Base-by-base conservation (phyloP, 176 grass and related monocot genomes). In the Cenchrus purpureus region DNA sequence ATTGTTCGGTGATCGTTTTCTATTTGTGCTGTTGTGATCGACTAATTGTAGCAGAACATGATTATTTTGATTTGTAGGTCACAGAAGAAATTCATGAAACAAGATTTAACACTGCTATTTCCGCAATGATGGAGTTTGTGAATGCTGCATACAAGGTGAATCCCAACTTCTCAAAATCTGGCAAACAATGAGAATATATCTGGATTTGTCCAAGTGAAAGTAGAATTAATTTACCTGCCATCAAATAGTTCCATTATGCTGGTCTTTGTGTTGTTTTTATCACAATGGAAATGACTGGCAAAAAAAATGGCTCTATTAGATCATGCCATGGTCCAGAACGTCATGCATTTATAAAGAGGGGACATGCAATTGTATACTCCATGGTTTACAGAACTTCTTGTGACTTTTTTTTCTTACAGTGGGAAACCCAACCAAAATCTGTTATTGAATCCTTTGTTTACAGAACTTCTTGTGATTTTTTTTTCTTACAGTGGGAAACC, bases 101-200 rank as follows among this genome's bases (percentile, higher is more conserved):
- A 90, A 95, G 96, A 86, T 95, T 95, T 86, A 98, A 98, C 73
- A 95, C 93, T 25, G 96, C 88, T 71, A 98, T 98, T 73, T 98
- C 96, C 71, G 87, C 89, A 42, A 98, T 98, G 96, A 98, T 98
- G 96, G 96, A 95, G 65, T 95, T 98, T 74, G 82, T 98, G 76
- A 98, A 98, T 98, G 89, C 96, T 58, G 96, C 91, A 19, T 98
- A 98, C 79, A 98, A 98, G 96, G 96, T 95, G 66, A 71, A 70
- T 55, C 10, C 51, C 16, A 80, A 71, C 34, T 70, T 58, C 12
- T 69, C 17, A 10, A 8, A 56, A 55, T n/a, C 20, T 14, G 6
- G 15, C 11, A 16, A 55, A 4, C 8, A 68, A 80, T 69, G 31
- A 81, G 69, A 55, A 56, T 37, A 58, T 81, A 56, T 80, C 7